Percentiles rank a stretch among this genome's conserved stretches.
Conservation (phyloP, 2,329 filamentous ascomycete genomes). For the Mariannaea elegans region DNA sequence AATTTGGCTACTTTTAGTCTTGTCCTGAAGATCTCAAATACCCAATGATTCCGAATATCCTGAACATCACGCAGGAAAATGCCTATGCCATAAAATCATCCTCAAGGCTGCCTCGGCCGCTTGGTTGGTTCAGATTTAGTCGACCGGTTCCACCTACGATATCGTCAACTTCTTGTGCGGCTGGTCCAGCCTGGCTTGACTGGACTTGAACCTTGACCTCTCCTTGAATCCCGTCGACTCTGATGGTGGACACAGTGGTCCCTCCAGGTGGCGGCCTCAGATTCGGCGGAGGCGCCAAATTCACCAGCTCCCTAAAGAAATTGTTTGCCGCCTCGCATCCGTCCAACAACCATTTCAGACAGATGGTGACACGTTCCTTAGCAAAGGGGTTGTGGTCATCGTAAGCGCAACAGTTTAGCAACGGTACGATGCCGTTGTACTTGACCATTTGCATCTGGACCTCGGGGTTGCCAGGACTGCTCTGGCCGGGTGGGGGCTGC, state of each 20-base stretch:
- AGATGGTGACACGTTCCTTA: slow-evolving; percentile 88
- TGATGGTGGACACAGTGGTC: slow-evolving; percentile 54
- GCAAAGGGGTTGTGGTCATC: slow-evolving; percentile 96
- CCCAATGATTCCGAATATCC: background rate
- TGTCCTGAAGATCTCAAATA: too few species aligned
- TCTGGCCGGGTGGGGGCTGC: slow-evolving; percentile 76
- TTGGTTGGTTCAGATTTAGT: slow-evolving; percentile 49
- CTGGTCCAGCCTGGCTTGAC: slow-evolving; percentile 41
- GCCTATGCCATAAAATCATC: slow-evolving; percentile 56
- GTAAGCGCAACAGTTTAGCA: slow-evolving; percentile 89
- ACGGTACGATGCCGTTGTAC: slow-evolving; percentile 84
- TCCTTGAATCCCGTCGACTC: slow-evolving; percentile 64
- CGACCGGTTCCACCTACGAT: slow-evolving; percentile 55
- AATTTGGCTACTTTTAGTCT: too few species aligned
- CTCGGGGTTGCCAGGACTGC: slow-evolving; percentile 70
- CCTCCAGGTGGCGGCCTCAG: slow-evolving; percentile 47
- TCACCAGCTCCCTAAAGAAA: slow-evolving; percentile 72
- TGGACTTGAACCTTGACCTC: slow-evolving; percentile 66
- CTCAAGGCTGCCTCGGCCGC: slow-evolving; percentile 47
- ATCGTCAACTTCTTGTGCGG: slow-evolving; percentile 44
- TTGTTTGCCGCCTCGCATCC: slow-evolving; percentile 77
- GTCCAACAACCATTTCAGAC: slow-evolving; percentile 83
- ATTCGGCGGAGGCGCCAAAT: slow-evolving; percentile 52
- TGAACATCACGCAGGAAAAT: background rate
- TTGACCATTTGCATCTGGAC: slow-evolving; percentile 90